Conservation (phyloP, 2,329 filamentous ascomycete genomes). For the Ophiocordyceps camponoti-saundersi region DNA sequence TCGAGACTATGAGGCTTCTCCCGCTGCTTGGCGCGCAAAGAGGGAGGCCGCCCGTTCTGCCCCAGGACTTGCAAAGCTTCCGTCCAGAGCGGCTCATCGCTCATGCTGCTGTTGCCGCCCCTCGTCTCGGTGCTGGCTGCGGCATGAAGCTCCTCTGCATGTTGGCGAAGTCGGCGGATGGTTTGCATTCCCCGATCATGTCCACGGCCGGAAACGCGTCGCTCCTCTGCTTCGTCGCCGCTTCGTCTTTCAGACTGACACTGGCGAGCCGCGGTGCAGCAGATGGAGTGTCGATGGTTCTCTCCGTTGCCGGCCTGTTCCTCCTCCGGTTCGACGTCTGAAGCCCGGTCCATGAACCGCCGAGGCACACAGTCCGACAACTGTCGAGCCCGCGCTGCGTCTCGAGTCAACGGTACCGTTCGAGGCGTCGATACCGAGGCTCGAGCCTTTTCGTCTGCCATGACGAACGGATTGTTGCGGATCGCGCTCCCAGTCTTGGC, state of each 20-base stretch:
- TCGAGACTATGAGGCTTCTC: slow-evolving; percentile 1
- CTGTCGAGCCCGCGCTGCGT: slow-evolving; percentile 5
- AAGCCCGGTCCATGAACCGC: slow-evolving; percentile 4
- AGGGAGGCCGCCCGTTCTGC: not conserved
- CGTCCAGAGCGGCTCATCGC: not conserved
- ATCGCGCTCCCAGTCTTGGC: slow-evolving; percentile 5
- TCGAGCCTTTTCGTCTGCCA: slow-evolving; percentile 11
- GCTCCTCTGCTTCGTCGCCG: not conserved
- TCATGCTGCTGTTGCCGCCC: not conserved
- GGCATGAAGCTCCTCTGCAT: slow-evolving; percentile 16
- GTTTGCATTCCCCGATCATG: slow-evolving; percentile 1
- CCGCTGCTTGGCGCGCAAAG: not conserved
- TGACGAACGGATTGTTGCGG: slow-evolving; percentile 15
- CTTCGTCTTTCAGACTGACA: not conserved
- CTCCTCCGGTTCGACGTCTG: slow-evolving; percentile 3
- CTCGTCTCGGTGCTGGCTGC: slow-evolving; percentile 2
- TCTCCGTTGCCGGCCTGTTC: slow-evolving; percentile 11
- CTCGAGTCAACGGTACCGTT: slow-evolving; percentile 6
- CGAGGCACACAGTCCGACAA: slow-evolving; percentile 15
- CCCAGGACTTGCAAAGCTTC: not conserved
- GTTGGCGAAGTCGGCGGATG: slow-evolving; percentile 14
- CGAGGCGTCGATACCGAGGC: slow-evolving; percentile 6
- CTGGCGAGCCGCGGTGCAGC: slow-evolving; percentile 8
- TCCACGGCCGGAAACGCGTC: not conserved
- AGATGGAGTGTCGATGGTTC: slow-evolving; percentile 14